Evolutionary conservation across 1,139 yeast species (phyloP).

Genomic region (Sugiyamaella xylanicola): DNA sequence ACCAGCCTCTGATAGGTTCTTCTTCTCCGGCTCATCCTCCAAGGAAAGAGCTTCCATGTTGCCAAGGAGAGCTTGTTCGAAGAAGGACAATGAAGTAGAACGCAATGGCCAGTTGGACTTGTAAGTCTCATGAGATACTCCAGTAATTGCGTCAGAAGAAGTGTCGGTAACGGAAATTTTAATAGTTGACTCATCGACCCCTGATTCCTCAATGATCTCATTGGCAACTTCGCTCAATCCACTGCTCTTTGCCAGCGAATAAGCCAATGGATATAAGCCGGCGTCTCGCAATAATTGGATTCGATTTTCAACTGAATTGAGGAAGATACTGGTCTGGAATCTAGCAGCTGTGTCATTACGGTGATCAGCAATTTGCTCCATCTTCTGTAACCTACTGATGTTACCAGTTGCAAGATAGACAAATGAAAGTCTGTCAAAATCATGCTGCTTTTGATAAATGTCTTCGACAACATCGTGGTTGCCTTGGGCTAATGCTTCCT

Average conservation of each 20-base stretch:
- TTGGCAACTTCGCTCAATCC: conserved; percentile 78
- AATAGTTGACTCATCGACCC: conserved; percentile 61
- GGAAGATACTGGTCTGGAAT: conserved; percentile 80
- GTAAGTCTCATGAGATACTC: conserved; percentile 51
- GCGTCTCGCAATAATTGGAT: conserved; percentile 72
- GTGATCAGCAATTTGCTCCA: conserved; percentile 88
- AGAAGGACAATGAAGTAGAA: conserved; percentile 70
- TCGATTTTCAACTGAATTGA: conserved; percentile 74
- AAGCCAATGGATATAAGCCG: conserved; percentile 88
- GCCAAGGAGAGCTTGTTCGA: conserved; percentile 82
- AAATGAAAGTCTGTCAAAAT: conserved; percentile 87
- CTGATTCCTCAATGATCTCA: conserved; percentile 66
- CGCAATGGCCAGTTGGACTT: conserved; percentile 79
- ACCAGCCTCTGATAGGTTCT: conserved; percentile 26
- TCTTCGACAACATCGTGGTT: conserved; percentile 82
- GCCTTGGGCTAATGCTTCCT: conserved; percentile 89
- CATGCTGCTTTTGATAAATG: conserved; percentile 83
- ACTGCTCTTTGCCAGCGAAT: conserved; percentile 85
- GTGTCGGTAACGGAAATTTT: conserved; percentile 52
- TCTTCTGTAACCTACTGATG: conserved; percentile 66
- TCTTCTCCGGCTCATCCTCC: conserved; percentile 41
- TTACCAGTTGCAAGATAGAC: conserved; percentile 86
- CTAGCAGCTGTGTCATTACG: conserved; percentile 81
- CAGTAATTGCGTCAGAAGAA: conserved; percentile 47
- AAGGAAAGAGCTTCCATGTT: conserved; percentile 66